Percentiles rank a stretch among this genome's conserved stretches.
Evolutionary conservation across 78 protist genomes (phyloP).

Genomic region (Chrysochromulina tobinii): DNA sequence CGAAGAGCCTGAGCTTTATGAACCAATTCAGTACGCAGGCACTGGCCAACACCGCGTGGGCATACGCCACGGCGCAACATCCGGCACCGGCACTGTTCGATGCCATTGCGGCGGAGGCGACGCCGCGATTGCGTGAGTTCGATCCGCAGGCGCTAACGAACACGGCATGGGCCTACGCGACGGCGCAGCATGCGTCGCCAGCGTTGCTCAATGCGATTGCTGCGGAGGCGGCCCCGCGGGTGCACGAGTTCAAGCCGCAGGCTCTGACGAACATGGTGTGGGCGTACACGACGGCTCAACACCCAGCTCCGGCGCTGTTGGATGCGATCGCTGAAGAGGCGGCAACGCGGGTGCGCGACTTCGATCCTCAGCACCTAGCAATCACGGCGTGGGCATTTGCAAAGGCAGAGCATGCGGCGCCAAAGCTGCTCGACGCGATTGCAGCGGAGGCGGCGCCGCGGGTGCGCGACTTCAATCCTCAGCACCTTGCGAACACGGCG

Average conservation of each 20-base stretch:
- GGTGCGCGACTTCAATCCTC: background rate
- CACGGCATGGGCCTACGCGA: background rate
- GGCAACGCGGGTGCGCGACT: background rate
- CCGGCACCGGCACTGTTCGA: background rate
- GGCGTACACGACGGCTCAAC: background rate
- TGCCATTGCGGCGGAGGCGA: background rate
- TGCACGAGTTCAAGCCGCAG: background rate
- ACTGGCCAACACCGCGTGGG: background rate
- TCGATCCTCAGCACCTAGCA: background rate
- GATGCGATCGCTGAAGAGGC: background rate
- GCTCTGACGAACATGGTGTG: background rate
- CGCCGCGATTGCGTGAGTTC: background rate
- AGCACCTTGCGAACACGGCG: background rate
- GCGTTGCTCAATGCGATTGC: background rate
- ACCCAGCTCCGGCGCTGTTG: background rate
- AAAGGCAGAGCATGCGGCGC: background rate
- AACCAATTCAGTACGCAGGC: too few relatives aligned
- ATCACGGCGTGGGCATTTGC: background rate
- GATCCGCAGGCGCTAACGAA: background rate
- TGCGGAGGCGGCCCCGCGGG: background rate
- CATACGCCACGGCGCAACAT: background rate
- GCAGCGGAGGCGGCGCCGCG: background rate
- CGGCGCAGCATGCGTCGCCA: background rate
- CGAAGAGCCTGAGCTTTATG: too few relatives aligned
- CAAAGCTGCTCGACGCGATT: background rate